These are phyloP conservation scores for Sphagnum contortum DNA, from an alignment of 225 moss, liverwort and hornwort genomes.

Conservation along the genomic window DNA sequence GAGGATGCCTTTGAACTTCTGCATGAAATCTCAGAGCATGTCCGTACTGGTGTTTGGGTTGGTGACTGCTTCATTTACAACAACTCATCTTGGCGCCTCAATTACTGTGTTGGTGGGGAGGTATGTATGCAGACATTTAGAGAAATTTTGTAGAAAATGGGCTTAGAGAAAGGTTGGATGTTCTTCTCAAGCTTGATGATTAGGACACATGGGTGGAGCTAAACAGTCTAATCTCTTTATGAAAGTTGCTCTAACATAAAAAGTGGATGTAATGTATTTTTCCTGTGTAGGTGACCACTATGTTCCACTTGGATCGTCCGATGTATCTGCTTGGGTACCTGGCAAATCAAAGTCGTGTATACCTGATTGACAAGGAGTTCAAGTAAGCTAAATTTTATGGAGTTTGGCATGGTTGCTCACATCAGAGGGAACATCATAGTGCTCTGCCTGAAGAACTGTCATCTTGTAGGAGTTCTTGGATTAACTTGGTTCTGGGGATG, in stretches of 20 bases:
- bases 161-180: too few relatives aligned
- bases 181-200: too few relatives aligned
- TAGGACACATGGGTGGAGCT: too few relatives aligned
- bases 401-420: neutral
- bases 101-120: constrained; percentile 94
- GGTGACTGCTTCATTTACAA: constrained; percentile 95
- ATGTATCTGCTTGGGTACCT: constrained; percentile 97
- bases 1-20: constrained; percentile 96
- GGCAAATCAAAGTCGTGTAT: constrained; percentile 97
- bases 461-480: too few relatives aligned
- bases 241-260: too few relatives aligned
- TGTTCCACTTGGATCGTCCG: constrained; percentile 96
- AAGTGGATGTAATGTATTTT: too few relatives aligned
- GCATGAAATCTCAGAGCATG: constrained; percentile 78
- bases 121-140: constrained; percentile 15
- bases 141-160: neutral
- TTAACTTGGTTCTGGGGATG: too few relatives aligned
- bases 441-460: too few relatives aligned
- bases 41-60: constrained; percentile 84
- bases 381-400: constrained; percentile 47
- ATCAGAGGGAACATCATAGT: too few relatives aligned
- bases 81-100: constrained; percentile 85
- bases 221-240: too few relatives aligned
- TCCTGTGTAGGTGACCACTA: constrained; percentile 68
- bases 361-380: constrained; percentile 97